Evolutionary conservation across 1,284 basidiomycete genomes (phyloP).

Genomic region (Ustilago bromivora): DNA sequence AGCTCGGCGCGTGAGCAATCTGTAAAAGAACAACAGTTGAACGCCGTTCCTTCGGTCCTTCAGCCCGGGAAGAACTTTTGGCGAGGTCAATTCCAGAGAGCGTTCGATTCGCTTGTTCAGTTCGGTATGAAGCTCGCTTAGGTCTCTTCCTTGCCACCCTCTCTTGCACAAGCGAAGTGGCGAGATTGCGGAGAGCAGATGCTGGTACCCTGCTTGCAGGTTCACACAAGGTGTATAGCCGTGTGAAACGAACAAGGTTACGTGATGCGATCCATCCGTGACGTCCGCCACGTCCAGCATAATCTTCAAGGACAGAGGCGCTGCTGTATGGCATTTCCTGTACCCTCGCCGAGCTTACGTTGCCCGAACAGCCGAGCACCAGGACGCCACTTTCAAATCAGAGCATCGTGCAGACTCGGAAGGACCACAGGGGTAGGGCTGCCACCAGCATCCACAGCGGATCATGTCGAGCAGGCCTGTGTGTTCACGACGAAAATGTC

Average conservation of each 20-base stretch:
- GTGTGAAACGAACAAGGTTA: slow-evolving; percentile 7
- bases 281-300: neutral
- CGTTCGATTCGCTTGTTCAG: slow-evolving; percentile 1
- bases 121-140: slow-evolving; percentile 9
- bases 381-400: neutral
- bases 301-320: neutral
- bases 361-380: neutral
- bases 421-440: neutral
- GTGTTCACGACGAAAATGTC: neutral
- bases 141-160: neutral
- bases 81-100: slow-evolving; percentile 16
- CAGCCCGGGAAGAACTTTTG: slow-evolving; percentile 10
- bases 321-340: neutral
- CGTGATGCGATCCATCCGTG: neutral
- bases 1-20: slow-evolving; percentile 1
- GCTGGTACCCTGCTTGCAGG: neutral
- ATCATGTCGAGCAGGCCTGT: neutral
- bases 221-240: too few relatives aligned
- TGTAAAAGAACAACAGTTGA: slow-evolving; percentile 5
- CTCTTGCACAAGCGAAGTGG: slow-evolving; percentile 5
- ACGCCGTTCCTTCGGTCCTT: neutral
- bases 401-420: neutral
- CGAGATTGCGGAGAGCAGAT: slow-evolving; percentile 17
- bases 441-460: neutral
- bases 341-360: neutral